Percentiles rank a stretch among this genome's conserved stretches.
Evolutionary conservation across 305 asterid genomes (phyloP).

Genomic region (Striga hermonthica): DNA sequence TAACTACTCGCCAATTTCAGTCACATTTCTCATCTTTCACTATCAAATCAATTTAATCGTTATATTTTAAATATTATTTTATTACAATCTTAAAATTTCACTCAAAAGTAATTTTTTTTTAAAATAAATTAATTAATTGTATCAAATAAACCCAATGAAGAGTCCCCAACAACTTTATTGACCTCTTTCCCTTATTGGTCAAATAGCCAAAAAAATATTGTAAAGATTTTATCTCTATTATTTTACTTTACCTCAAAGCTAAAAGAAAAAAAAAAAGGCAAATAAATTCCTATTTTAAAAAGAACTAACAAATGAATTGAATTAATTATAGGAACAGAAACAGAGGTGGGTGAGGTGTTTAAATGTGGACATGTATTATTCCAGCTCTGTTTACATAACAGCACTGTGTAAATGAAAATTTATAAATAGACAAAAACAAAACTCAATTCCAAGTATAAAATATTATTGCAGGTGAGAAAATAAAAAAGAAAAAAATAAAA

Average conservation of each 20-base stretch:
- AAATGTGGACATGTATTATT: conserved; percentile 21
- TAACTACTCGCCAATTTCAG: too few species aligned
- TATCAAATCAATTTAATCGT: too few species aligned
- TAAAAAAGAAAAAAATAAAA: conserved; percentile 26
- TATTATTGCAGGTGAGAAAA: conserved; percentile 15
- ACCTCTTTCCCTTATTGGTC: not conserved
- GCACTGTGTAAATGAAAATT: not conserved
- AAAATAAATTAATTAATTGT: too few species aligned
- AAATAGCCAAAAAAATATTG: not conserved
- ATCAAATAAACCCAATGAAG: too few species aligned
- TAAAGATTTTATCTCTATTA: not conserved
- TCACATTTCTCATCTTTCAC: too few species aligned
- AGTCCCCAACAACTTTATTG: not conserved
- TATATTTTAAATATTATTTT: too few species aligned
- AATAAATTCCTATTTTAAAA: not conserved
- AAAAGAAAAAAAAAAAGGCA: not conserved
- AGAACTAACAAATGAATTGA: conserved; percentile 11
- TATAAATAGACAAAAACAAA: conserved; percentile 23
- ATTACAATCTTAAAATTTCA: too few species aligned
- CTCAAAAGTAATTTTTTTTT: too few species aligned
- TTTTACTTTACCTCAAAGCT: conserved; percentile 27
- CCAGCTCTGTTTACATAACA: conserved; percentile 27
- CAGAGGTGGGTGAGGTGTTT: conserved; percentile 27
- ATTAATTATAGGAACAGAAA: conserved; percentile 29
- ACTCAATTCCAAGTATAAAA: conserved; percentile 20